Conservation (phyloP, 352 stramenopile genomes). For the Aphanomyces astaci region DNA sequence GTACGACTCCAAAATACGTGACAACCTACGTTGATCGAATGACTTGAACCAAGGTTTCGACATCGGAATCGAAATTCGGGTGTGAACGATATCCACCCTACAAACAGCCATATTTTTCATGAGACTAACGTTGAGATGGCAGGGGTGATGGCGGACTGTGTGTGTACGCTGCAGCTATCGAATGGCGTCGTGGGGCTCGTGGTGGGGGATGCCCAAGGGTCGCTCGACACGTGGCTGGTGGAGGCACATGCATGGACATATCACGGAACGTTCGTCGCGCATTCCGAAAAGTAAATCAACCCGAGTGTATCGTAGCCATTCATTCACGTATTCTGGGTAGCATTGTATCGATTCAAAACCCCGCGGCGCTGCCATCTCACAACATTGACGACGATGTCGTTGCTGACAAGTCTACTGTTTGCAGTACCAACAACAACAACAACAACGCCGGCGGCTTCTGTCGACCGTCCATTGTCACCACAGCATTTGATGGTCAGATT, state of each 20-base stretch:
- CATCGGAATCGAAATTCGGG: too few species aligned
- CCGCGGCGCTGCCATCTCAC: not conserved
- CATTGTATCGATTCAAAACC: conserved; percentile 11
- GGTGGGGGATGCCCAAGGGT: conserved; percentile 5
- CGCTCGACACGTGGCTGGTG: conserved; percentile 2
- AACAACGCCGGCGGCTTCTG: too few species aligned
- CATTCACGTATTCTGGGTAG: not conserved
- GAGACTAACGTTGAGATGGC: too few species aligned
- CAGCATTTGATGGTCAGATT: conserved; percentile 1
- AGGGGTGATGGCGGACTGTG: conserved; percentile 16
- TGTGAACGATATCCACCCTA: too few species aligned
- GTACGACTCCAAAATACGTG: too few species aligned
- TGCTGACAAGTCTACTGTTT: too few species aligned
- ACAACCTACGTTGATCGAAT: too few species aligned
- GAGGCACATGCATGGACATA: not conserved
- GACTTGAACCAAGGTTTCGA: too few species aligned
- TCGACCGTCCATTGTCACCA: not conserved
- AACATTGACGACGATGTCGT: too few species aligned
- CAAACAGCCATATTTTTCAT: too few species aligned
- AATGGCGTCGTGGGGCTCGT: not conserved
- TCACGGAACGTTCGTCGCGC: not conserved
- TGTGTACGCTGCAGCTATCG: conserved; percentile 11
- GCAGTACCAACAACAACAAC: too few species aligned
- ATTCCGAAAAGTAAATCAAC: not conserved
- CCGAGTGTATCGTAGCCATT: not conserved